phyloP scores from a whole-genome alignment of 2,329 filamentous ascomycete genomes.

The Dactylellina parvicollis region DNA sequence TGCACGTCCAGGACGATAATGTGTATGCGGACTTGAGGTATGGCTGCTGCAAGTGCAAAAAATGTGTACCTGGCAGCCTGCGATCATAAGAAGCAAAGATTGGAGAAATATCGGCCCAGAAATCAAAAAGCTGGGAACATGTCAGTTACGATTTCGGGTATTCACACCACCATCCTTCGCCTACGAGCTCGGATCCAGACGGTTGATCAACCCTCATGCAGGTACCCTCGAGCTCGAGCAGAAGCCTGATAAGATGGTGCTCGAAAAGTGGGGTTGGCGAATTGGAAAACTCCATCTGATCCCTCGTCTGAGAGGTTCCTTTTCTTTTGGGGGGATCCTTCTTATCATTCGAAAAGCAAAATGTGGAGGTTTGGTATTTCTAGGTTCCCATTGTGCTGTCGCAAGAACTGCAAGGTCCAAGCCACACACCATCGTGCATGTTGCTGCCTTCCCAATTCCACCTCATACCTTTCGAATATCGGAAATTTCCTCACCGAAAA shows the following conservation, averaged over 20 bases:
- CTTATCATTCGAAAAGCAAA: constrained; percentile 19
- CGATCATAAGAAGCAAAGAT: constrained; percentile 14
- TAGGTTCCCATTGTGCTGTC: constrained; percentile 46
- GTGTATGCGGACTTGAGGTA: not conserved
- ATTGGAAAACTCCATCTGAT: constrained; percentile 5
- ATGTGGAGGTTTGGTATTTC: constrained; percentile 9
- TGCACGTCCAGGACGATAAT: constrained; percentile 5
- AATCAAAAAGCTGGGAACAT: not conserved
- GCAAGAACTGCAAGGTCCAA: constrained; percentile 20
- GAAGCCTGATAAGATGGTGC: constrained; percentile 28
- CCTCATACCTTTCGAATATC: not conserved
- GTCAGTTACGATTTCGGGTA: constrained; percentile 30
- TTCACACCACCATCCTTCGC: constrained; percentile 21
- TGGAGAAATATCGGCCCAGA: not conserved
- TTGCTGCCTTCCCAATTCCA: constrained; percentile 33
- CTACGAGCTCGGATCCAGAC: constrained; percentile 41
- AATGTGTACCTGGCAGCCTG: constrained; percentile 31
- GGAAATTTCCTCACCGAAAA: not conserved
- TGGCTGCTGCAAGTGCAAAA: not conserved
- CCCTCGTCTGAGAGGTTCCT: not conserved
- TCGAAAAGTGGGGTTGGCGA: constrained; percentile 27
- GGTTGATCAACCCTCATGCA: constrained; percentile 42
- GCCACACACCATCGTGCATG: constrained; percentile 35
- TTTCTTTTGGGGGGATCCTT: not conserved
- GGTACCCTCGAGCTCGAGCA: constrained; percentile 41